Base-by-base conservation (phyloP, 176 grass and related monocot genomes). In the Aegilops umbellulata region DNA sequence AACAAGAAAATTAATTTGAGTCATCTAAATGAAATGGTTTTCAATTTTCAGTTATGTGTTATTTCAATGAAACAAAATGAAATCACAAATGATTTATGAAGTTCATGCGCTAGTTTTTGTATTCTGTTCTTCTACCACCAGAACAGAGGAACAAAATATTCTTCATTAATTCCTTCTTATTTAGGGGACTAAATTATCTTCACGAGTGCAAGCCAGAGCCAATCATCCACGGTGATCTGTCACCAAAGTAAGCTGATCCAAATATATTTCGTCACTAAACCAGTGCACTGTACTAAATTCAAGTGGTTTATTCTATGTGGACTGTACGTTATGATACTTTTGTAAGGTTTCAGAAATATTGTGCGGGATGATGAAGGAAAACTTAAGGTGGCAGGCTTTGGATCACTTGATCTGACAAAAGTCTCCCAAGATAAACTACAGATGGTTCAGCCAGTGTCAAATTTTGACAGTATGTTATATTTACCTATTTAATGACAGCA, bases 281-380 rank as follows among this genome's bases (percentile, higher is more conserved):
- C 73, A 6, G 8, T 60, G 25, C 29, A 87, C 58, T 24, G 76
- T 19, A 82, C 85, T 74, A 58, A 80, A 86, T 74, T 82, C 79
- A 74, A 72, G 57, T 88, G 16, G 60, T 60, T 84, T 62, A 41
- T 62, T 51, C 85, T 65, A 88, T 89, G 75, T 90, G 67, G 85
- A 86, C 58, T 79, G 74, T 96, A 90, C 41, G 70, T 80, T 96
- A 94, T 92, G 84, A 87, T 85, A 83, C 71, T 90, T 94, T 90
- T 36, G 86, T 91, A 96, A 99, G 94, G 97, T 96, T 89, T 82
- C 97, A 99, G 97, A 95, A 90, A 94, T 80, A 96, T 99, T 84
- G 80, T 96, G 68, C 90, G 89, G 87, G 97, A 96, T 36, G 78
- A 96, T 93, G 94, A 90, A 80, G 94, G 92, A 60, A 91, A 91